phyloP scores from a whole-genome alignment of 148 eudicot species.

The Suaeda aralocaspica region DNA sequence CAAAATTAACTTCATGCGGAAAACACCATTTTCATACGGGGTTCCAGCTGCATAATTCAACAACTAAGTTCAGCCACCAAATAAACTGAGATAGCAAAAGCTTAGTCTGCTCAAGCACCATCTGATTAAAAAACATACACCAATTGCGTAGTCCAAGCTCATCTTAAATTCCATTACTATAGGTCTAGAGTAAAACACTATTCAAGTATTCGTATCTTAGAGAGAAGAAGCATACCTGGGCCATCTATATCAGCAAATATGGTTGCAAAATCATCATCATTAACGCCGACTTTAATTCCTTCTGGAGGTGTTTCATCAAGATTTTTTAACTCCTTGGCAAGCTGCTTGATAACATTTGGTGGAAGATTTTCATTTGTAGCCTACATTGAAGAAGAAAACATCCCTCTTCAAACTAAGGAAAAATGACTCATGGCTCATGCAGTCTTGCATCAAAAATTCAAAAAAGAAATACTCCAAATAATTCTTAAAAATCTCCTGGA shows the following conservation, averaged over 20 bases:
- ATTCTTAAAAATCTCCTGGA: neutral
- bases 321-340: slow-evolving; percentile 92
- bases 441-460: too few relatives aligned
- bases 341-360: slow-evolving; percentile 88
- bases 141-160: neutral
- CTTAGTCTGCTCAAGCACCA: neutral
- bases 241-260: slow-evolving; percentile 95
- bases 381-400: slow-evolving; percentile 30
- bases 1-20: slow-evolving; percentile 86
- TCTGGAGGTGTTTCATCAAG: slow-evolving; percentile 97
- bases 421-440: neutral
- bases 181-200: neutral
- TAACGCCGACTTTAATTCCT: slow-evolving; percentile 92
- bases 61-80: slow-evolving; percentile 17
- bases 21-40: slow-evolving; percentile 89
- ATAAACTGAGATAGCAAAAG: neutral
- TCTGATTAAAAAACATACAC: neutral
- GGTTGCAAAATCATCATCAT: slow-evolving; percentile 88
- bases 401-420: neutral
- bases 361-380: slow-evolving; percentile 99
- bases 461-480: neutral
- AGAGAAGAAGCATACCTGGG: slow-evolving; percentile 51
- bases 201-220: neutral
- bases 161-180: neutral
- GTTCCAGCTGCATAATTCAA: slow-evolving; percentile 78